phyloP scores from a whole-genome alignment of 2,329 filamentous ascomycete species.

The Didymella sp. region DNA sequence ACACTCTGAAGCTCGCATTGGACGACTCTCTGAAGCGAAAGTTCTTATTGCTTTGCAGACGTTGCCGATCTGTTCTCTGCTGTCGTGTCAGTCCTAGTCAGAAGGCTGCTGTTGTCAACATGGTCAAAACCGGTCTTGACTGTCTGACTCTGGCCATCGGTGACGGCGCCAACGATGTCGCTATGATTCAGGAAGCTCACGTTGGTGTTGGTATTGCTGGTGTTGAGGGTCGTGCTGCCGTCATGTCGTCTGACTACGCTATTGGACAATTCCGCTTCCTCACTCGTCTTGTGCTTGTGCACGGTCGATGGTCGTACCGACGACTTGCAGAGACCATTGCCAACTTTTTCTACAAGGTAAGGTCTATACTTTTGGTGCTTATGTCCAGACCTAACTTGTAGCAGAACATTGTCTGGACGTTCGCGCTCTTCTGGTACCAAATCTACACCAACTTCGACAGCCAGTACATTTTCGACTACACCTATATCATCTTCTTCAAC shows the following conservation, averaged over 20 bases:
- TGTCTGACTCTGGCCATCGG: conserved; percentile 95
- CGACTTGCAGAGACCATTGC: conserved; percentile 90
- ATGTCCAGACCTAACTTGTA: conserved; percentile 32
- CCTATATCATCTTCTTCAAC: conserved; percentile 96
- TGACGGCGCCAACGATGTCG: conserved; percentile 89
- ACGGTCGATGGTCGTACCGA: conserved; percentile 92
- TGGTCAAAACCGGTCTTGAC: conserved; percentile 94
- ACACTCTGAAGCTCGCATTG: conserved; percentile 87
- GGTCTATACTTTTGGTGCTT: conserved; percentile 13
- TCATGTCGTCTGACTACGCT: conserved; percentile 84
- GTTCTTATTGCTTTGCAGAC: conserved; percentile 93
- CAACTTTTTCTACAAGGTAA: conserved; percentile 98
- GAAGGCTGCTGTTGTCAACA: conserved; percentile 93
- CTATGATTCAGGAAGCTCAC: conserved; percentile 91
- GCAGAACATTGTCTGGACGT: conserved; percentile 95
- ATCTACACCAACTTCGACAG: conserved; percentile 96
- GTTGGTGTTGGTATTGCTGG: conserved; percentile 89
- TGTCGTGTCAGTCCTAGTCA: conserved; percentile 97
- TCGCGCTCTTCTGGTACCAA: conserved; percentile 96
- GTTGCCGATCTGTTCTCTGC: conserved; percentile 95
- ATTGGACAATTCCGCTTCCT: conserved; percentile 90
- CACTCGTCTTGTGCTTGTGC: conserved; percentile 77
- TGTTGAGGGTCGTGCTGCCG: conserved; percentile 84
- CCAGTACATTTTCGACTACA: conserved; percentile 96
- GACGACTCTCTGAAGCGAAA: conserved; percentile 84